Evolutionary conservation across 108 stramenopile species (phyloP), one percentile per base, ranked within the genome.

Genomic region (Bacterosira constricta): DNA sequence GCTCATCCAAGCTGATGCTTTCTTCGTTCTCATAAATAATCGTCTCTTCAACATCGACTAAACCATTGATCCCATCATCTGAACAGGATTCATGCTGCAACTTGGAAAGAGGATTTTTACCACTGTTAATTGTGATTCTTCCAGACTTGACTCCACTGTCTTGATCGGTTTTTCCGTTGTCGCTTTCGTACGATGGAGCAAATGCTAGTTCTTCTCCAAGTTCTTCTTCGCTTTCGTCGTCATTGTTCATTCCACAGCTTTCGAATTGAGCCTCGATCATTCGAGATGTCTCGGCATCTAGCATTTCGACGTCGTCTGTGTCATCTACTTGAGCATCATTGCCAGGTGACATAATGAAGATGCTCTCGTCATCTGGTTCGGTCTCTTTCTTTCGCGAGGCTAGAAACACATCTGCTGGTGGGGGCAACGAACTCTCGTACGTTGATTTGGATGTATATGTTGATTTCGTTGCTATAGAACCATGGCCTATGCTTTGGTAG

Each of bases 211-310:
- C n/a, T n/a, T n/a, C n/a, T 49, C 47, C 15, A 18, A 49, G 47
- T 49, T 5, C 15, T 5, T 6, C 47, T 49, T 18, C 5, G 15
- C 47, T 6, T 18, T 17, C 47, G n/a, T 38, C 4, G 58, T 59
- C 58, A 20, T 59, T 3, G 21, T 37, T 62, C 41, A 44, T 27
- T 27, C 13, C 44, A 17, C 38, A n/a, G 38, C 17, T 21, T 6
- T 45, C 45, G 21, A 69, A 69, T 34, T 47, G 42, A 12, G 68
- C 64, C 38, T 74, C 73, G 36, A 74, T 55, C 25, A 66, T 74
- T 30, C 36, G 35, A 23, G 64, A 74, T 25, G 64, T 50, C 12
- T 58, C 73, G 39, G 46, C 47, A 45, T 74, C 73, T 21, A 74
- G 56, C 35, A 65, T 65, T 65, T 74, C 73, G 9, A 74, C 73